phyloP scores from a whole-genome alignment of 148 eudicot genomes.

The Rhododendron ferrugineum region DNA sequence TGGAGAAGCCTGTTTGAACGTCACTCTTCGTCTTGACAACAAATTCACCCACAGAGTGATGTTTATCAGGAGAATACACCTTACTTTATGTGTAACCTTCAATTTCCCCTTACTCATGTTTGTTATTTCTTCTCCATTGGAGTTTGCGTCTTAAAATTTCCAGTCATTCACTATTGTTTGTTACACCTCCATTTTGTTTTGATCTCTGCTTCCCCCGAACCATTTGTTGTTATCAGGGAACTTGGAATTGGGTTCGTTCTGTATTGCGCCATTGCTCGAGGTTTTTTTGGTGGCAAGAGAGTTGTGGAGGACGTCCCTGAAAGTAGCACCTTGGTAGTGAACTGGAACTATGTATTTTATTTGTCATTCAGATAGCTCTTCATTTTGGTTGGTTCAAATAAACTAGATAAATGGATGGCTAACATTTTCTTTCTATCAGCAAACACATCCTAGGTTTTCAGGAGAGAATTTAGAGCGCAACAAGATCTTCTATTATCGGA shows the following conservation, averaged over 20 bases:
- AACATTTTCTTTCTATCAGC: slow-evolving; percentile 21
- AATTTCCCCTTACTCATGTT: background rate
- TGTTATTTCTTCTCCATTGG: background rate
- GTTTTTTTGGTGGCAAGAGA: slow-evolving; percentile 72
- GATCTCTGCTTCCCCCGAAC: background rate
- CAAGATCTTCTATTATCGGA: slow-evolving; percentile 44
- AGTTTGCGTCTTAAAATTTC: background rate
- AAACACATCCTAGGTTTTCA: slow-evolving; percentile 45
- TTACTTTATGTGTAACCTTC: background rate
- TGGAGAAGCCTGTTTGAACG: background rate
- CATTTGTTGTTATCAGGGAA: slow-evolving; percentile 33
- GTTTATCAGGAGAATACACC: background rate
- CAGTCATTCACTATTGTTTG: background rate
- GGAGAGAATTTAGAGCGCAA: slow-evolving; percentile 58
- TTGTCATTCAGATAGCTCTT: background rate
- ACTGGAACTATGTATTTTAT: background rate
- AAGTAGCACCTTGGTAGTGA: slow-evolving; percentile 49
- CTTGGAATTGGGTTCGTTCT: slow-evolving; percentile 79
- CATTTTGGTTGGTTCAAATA: background rate
- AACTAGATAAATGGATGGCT: background rate
- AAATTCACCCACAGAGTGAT: background rate
- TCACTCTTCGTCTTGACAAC: background rate
- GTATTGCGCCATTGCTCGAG: slow-evolving; percentile 68
- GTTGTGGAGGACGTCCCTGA: slow-evolving; percentile 46
- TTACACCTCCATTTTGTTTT: background rate